Percentiles rank a stretch among this genome's conserved stretches.
phyloP scores from a whole-genome alignment of 2,329 filamentous ascomycete genomes.

The Alternaria conjuncta region DNA sequence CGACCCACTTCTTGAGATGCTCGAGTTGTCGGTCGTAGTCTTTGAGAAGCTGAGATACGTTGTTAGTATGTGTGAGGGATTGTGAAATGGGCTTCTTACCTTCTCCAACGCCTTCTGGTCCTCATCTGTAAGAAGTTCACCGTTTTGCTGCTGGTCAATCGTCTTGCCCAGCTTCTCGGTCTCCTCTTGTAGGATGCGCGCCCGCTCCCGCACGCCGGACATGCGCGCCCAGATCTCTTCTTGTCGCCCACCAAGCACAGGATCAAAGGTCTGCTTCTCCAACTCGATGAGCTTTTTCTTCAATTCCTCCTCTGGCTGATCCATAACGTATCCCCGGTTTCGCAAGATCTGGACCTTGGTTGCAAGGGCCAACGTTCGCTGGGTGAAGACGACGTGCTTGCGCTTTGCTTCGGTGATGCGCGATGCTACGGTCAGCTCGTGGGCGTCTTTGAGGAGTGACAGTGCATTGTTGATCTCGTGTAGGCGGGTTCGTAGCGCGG shows the following conservation, averaged over 20 bases:
- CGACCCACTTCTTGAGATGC: conserved; percentile 73
- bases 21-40: conserved; percentile 81
- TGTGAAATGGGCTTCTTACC: conserved; percentile 55
- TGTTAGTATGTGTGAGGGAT: conserved; percentile 18
- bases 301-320: conserved; percentile 78
- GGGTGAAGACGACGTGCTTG: conserved; percentile 74
- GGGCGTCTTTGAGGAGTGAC: conserved; percentile 73
- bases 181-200: conserved; percentile 74
- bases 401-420: conserved; percentile 74
- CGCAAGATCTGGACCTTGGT: conserved; percentile 81
- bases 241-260: conserved; percentile 74
- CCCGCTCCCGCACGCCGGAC: conserved; percentile 75
- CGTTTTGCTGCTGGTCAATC: conserved; percentile 54
- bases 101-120: conserved; percentile 76
- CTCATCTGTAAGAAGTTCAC: conserved; percentile 67
- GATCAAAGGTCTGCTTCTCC: conserved; percentile 75
- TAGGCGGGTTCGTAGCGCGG: conserved; percentile 72
- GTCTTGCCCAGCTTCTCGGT: conserved; percentile 68
- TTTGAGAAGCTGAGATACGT: conserved; percentile 67
- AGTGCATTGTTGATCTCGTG: conserved; percentile 82
- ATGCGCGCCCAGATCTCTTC: conserved; percentile 88
- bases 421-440: conserved; percentile 78
- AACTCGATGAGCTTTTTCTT: conserved; percentile 73
- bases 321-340: conserved; percentile 81
- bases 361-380: conserved; percentile 75